Base-by-base conservation (phyloP, 2,329 filamentous ascomycete genomes). In the Chaetomiaceae sp. region DNA sequence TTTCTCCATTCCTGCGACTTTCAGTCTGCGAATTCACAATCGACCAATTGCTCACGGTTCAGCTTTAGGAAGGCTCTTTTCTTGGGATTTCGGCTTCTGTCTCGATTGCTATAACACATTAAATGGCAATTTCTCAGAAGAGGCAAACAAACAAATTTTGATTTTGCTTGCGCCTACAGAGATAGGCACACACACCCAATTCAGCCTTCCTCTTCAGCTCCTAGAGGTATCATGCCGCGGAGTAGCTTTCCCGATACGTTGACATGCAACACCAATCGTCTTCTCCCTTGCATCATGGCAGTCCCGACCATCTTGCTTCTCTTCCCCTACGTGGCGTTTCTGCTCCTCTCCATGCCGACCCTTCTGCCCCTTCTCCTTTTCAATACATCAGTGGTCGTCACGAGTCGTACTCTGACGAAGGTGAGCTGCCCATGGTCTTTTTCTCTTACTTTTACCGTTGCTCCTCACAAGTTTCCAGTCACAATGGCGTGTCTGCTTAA, bases 321-420 rank as follows among this genome's bases (percentile, higher is more conserved):
- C 2, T 32, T 45, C 13, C 30, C 32, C n/a, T 14, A 10, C 11
- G 5, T 27, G 27, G 27, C 25, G 18, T 7, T 37, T 21, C 30
- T 45, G 11, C 30, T 50, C 30, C 14, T 23, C 25, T 25, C 27
- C 11, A 11, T n/a, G 36, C 44, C 45, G 37, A 16, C 40, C 38
- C 32, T 37, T 9, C 51, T 38, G n/a, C 38, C 41, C 55, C 56
- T 54, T 61, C 61, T 47, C 36, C 20, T 27, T 57, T 58, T 38
- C 57, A 42, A 47, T 46, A 49, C 45, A 53, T 50, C 54, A 53
- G 45, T 45, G 53, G 59, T 42, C 60, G 54, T 45, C 60, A 64
- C 40, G 73, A 75, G 42, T 65, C 71, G 13, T 79, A 86, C 62
- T 79, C 62, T 33, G 58, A 65, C 48, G 53, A 58, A 38, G 55